Evolutionary conservation across 768 basidiomycete species (phyloP).

Genomic region (Trichaptum fuscoviolaceum): DNA sequence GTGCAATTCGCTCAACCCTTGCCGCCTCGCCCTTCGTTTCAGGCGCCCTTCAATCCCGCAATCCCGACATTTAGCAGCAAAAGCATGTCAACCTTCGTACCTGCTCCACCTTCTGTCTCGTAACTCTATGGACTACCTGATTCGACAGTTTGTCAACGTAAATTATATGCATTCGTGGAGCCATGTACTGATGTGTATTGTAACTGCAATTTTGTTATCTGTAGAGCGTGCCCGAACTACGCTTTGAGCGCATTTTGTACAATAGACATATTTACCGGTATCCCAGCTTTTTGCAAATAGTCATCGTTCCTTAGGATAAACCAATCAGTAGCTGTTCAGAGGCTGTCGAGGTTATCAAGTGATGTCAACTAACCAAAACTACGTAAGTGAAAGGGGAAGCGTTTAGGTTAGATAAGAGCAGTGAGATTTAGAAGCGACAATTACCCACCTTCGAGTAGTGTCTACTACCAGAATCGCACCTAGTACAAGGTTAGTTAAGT

Average conservation of each 20-base stretch:
- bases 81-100: not conserved
- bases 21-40: not conserved
- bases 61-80: not conserved
- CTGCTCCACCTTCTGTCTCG: not conserved
- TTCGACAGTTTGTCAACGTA: not conserved
- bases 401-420: too few species aligned
- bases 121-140: not conserved
- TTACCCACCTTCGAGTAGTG: conserved; percentile 84
- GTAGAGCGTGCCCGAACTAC: not conserved
- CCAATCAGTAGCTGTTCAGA: not conserved
- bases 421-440: conserved; percentile 2
- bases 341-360: not conserved
- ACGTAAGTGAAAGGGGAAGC: not conserved
- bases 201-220: not conserved
- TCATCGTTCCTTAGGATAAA: conserved; percentile 42
- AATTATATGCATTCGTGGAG: not conserved
- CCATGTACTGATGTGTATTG: not conserved
- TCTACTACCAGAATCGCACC: conserved; percentile 85
- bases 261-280: conserved; percentile 21
- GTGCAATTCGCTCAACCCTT: not conserved
- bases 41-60: not conserved
- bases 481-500: conserved; percentile 19
- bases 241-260: not conserved
- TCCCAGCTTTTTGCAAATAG: conserved; percentile 37
- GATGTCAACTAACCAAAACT: conserved; percentile 44